Base-by-base conservation (phyloP, 169 alveolate genomes). In the Besnoitia besnoiti region DNA sequence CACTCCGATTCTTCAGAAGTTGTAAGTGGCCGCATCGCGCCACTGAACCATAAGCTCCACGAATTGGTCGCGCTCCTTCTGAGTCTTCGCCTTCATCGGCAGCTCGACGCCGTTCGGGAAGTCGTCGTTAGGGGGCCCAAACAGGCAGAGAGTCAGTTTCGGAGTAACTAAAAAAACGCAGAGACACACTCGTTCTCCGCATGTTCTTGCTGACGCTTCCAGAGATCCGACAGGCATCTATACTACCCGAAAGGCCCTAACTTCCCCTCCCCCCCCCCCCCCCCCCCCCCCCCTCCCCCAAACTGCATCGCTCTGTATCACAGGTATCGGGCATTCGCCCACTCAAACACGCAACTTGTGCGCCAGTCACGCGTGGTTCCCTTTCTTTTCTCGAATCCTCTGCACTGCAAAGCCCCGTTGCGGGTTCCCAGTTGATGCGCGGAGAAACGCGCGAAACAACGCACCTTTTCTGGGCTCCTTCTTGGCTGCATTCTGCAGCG, bases 11-110 rank as follows among this genome's bases (percentile, higher is more conserved):
- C 76, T 46, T 91, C 47, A 96, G 73, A 96, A 97, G 94, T 97
- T 97, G 96, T 97, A 97, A 12, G 98, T 95, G 16, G 99, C 98
- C 14, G 99, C 99, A 82, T 97, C 99, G 73, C 99, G 97, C 99
- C 99, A 97, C 94, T 97, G 97, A 27, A 97, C 97, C 59, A 97
- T 90, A 59, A 95, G 92, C 85, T 97, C 99, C 49, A 96, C 98
- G 37, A 97, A 85, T 30, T 96, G 96, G 42, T 97, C 99, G 62
- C 99, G 95, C 85, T 97, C 98, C 89, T 97, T 96, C 93, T 96
- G 96, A 51, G 96, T 92, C 96, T 97, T 97, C 59, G 97, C 96
- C 91, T 96, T 95, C 62, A 97, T 91, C 4, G 99, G 98, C 75
- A 97, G 93, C 77, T 96, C 98, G 59, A 97, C 90, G 27, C 99